Percentiles rank a stretch among this genome's conserved stretches.
Evolutionary conservation across 495 filamentous ascomycete genomes (phyloP).

Genomic region (Penicillium robsamsonii): DNA sequence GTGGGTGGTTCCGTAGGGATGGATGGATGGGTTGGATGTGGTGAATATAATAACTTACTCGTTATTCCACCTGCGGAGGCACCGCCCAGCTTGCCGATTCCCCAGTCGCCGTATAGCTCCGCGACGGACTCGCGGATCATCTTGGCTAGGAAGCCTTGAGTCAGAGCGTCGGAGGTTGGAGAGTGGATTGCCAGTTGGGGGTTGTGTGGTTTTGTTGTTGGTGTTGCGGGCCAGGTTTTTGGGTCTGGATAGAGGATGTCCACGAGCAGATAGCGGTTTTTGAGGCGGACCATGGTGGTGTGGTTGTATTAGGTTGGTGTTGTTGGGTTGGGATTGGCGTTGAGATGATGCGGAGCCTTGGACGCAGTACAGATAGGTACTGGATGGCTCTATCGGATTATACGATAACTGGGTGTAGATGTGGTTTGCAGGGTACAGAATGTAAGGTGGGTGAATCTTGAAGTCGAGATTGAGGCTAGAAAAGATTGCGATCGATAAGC

Average conservation of each 20-base stretch:
- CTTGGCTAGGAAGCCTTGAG: slow-evolving; percentile 58
- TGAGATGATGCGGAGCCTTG: not conserved
- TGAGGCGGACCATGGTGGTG: slow-evolving; percentile 81
- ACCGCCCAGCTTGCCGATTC: slow-evolving; percentile 60
- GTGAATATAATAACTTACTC: slow-evolving; percentile 41
- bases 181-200: slow-evolving; percentile 66
- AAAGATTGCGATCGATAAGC: slow-evolving; percentile 14
- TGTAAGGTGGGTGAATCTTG: not conserved
- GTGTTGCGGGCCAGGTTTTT: slow-evolving; percentile 31
- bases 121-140: slow-evolving; percentile 66
- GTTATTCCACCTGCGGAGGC: slow-evolving; percentile 57
- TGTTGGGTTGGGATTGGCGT: not conserved
- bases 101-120: slow-evolving; percentile 87
- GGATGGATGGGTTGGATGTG: not conserved
- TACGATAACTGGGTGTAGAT: not conserved
- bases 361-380: not conserved
- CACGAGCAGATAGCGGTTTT: slow-evolving; percentile 90
- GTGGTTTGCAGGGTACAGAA: not conserved
- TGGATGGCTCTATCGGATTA: not conserved
- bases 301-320: not conserved
- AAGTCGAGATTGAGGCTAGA: slow-evolving; percentile 9
- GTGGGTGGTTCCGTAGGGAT: slow-evolving; percentile 3
- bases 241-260: slow-evolving; percentile 82
- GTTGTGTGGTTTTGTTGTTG: slow-evolving; percentile 16
- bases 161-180: slow-evolving; percentile 68